Base-by-base conservation (phyloP, 305 asterid genomes). In the Lippia alba region DNA sequence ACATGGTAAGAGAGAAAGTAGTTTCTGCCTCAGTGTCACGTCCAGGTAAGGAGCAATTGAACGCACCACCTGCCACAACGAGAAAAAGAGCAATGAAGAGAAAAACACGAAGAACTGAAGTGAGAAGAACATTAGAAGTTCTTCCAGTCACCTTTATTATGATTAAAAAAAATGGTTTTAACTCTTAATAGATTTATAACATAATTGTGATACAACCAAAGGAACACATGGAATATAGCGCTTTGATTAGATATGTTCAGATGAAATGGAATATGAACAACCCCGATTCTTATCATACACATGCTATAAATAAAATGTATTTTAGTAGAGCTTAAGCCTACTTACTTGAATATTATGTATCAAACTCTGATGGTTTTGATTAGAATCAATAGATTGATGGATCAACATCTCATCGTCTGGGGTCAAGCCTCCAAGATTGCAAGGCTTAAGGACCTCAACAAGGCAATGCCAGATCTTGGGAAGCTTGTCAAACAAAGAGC, bases 381-480 rank as follows among this genome's bases (percentile, higher is more conserved):
- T 81, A 53, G 86, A 84, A 76, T 78, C 79, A 74, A 94, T 80
- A 80, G 91, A 76, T 74, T 79, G 86, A 79, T 77, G 85, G 46
- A 87, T 84, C 77, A 82, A 82, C 75, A 78, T 83, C 84, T 88
- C 99, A 57, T 88, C 86, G 75, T 86, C 94, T 49, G 81, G 78
- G 48, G 84, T 83, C 61, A 85, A 65, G 77, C 82, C 85, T 67
- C 87, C 91, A 62, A 82, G 66, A 70, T 80, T 81, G 78, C 91
- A 78, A 66, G 99, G 97, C 82, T 80, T 94, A 79, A 94, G 91
- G 78, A 89, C 90, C 82, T 94, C 99, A 74, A 85, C 91, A 69
- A 94, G 94, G 87, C 97, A 94, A 76, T 90, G 87, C 99, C 98
- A 94, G 66, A 94, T 83, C 89, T 85, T 92, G 8, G 96, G 98